Evolutionary conservation across 805 yeast species (phyloP), one percentile per base, ranked within the genome.

Genomic region (Pichia nakasei): DNA sequence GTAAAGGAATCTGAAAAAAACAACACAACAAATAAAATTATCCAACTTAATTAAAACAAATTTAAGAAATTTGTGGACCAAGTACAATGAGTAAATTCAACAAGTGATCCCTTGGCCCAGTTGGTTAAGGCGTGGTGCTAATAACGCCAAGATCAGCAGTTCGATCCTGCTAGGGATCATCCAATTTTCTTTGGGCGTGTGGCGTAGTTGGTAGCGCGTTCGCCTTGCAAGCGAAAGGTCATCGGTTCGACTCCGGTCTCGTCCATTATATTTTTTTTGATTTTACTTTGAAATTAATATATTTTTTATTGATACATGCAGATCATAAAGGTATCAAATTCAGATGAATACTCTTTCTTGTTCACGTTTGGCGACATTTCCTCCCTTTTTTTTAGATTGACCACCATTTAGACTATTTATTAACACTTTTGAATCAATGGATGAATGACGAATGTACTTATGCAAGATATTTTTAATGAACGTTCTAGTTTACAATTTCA

Each of bases 151-250:
- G 85, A 78, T 79, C 85, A 77, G 83, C 85, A 76, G 85, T 79
- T 79, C 85, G 85, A 79, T 78, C 85, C 85, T 76, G 85, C 83
- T 77, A 78, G 83, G 83, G 83, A 79, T 58, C 64, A 54, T 39
- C 53, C 18, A 9, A 13, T 9, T 17, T 9, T 58, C 49, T 22
- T 37, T 29, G 82, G 83, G 83, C 82, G 80, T 74, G 80, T 78
- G 80, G 84, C 82, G 82, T 74, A 78, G 84, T 76, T 77, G 84
- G 84, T 78, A 78, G 82, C 82, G 82, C 83, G 82, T 38, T 41
- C 43, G 48, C 48, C 37, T 45, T 29, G 48, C 48, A 45, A 29
- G 48, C 45, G 45, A 45, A 37, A 78, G 83, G 83, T 76, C 83
- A 72, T 68, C 70, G 82, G 83, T 78, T 78, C 82, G 81, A 78